These are phyloP conservation scores for Teunomyces lycoperdinae DNA, from an alignment of 805 yeast species.

Conservation along the genomic window DNA sequence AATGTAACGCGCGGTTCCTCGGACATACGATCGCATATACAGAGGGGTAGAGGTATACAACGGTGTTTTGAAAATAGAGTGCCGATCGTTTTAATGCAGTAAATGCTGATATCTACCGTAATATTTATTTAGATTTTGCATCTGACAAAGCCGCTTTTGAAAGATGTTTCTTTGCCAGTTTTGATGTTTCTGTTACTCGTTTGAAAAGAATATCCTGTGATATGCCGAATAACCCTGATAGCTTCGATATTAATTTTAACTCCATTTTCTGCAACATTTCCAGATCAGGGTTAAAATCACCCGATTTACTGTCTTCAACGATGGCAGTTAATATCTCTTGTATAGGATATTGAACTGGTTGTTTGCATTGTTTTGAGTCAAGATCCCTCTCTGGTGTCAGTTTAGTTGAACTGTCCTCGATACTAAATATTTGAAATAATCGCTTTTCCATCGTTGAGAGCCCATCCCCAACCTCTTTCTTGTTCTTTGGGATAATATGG, in stretches of 20 bases:
- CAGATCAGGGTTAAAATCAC: not conserved
- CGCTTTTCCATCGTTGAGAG: constrained; percentile 28
- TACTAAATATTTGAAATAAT: constrained; percentile 30
- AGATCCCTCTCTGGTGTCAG: not conserved
- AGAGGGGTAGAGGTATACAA: not conserved
- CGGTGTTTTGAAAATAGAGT: not conserved
- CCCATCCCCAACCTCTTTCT: constrained; percentile 12
- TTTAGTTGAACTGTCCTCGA: constrained; percentile 10
- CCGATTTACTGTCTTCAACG: not conserved
- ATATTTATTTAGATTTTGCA: not conserved
- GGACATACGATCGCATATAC: not conserved
- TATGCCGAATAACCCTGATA: not conserved
- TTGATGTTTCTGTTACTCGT: not conserved
- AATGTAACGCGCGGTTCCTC: not conserved
- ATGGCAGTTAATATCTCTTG: not conserved
- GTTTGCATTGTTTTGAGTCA: not conserved
- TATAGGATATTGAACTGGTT: not conserved
- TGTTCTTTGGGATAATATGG: constrained; percentile 22
- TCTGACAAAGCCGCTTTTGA: not conserved
- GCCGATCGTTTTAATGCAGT: not conserved
- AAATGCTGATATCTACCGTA: not conserved
- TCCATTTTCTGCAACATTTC: not conserved
- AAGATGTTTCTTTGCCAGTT: not conserved
- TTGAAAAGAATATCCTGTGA: not conserved
- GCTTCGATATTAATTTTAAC: not conserved